Base-by-base conservation (phyloP, 257 asterid genomes). In the Perilla frutescens region DNA sequence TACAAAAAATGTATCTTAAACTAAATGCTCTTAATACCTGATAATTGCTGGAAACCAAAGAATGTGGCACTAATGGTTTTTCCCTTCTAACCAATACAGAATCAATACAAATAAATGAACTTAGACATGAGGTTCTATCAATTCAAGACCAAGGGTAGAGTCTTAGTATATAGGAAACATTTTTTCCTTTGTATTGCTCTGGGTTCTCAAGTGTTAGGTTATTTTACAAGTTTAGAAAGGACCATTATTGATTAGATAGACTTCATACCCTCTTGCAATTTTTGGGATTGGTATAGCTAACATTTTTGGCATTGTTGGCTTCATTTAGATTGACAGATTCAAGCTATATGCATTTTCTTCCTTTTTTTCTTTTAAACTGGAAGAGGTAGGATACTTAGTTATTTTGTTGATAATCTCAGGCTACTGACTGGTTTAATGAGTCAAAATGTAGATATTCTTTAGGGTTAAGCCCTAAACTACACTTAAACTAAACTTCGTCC, bases 71-170 rank as follows among this genome's bases (percentile, higher is more conserved):
- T 48, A 62, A 68, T 58, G 73, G 45, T 34, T 26, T 12, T 45
- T 45, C 63, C 55, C 40, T 11, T 56, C 9, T 40, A 55, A 3
- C 31, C 15, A n/a, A 8, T 31, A 29, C 8, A 45, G 32, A 57
- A 53, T 13, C 58, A 20, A 54, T 31, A 64, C 15, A 37, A 13
- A 15, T 29, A 51, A 20, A 60, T 50, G 34, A 70, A 61, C n/a
- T 63, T 68, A 32, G 7, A 20, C 43, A 39, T 71, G 80, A 37
- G 53, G 65, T 36, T 66, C 43, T 26, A 54, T 54, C 57, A 29
- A 68, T 39, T 60, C 54, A 12, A 14, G 65, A 60, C 41, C 20
- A 8, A 14, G 31, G 36, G 56, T 4, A 13, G 55, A 50, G 58
- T 61, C 40, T 66, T 50, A 3, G 2, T 50, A 7, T 40, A 70